These are phyloP conservation scores for Firmiana major DNA, from an alignment of 345 rosid genomes.

Conservation along the genomic window DNA sequence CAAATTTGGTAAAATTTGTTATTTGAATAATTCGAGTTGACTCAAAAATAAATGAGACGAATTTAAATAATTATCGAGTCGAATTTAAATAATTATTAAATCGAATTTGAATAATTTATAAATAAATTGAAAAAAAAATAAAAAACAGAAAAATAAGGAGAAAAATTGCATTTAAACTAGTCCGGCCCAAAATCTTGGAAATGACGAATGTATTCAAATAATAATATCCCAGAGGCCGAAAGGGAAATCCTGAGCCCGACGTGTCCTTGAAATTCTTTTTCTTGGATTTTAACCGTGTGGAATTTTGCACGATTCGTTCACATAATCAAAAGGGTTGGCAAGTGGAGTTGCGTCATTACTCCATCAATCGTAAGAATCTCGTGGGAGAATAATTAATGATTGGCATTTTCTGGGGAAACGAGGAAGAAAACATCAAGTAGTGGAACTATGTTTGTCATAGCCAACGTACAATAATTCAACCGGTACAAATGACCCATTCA, in stretches of 20 bases:
- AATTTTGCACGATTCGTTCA: neutral
- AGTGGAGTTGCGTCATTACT: neutral
- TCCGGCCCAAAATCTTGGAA: neutral
- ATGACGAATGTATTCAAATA: neutral
- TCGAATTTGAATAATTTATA: too few species aligned
- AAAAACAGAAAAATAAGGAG: neutral
- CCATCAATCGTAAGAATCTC: neutral
- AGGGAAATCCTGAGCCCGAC: neutral
- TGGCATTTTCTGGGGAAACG: neutral
- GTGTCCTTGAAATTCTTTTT: neutral
- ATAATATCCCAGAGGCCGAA: neutral
- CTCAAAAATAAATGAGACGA: too few species aligned
- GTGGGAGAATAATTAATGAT: neutral
- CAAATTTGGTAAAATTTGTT: too few species aligned
- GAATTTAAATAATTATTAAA: too few species aligned
- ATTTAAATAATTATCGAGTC: too few species aligned
- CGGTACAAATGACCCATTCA: neutral
- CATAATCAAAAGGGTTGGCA: neutral
- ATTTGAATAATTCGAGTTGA: too few species aligned
- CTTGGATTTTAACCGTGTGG: neutral
- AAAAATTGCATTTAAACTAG: neutral
- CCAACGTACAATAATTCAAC: neutral
- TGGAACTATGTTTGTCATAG: neutral
- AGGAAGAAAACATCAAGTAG: neutral
- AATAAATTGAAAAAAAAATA: too few species aligned